Base-by-base conservation (phyloP, 75 land plant genomes). In the Gnetum montanum region DNA sequence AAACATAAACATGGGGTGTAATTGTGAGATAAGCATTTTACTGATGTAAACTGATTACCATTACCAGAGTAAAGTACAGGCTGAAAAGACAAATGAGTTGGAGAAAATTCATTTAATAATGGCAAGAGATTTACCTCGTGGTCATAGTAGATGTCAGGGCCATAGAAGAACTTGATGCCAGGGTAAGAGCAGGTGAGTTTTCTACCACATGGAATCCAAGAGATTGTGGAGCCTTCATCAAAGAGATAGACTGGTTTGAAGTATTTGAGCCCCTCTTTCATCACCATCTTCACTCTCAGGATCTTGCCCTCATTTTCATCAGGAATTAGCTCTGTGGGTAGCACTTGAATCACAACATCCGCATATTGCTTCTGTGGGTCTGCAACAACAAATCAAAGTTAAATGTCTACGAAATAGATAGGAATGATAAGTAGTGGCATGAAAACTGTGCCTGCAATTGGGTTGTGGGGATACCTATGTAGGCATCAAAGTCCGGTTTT, bases 101-200 rank as follows among this genome's bases (percentile, higher is more conserved):
- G n/a, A n/a, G n/a, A n/a, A n/a, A n/a, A n/a, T n/a, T n/a, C n/a
- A n/a, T n/a, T n/a, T n/a, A n/a, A n/a, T n/a, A n/a, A n/a, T n/a
- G n/a, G n/a, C n/a, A n/a, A n/a, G n/a, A n/a, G n/a, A 12, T 8
- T 46, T 74, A 88, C 97, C 95, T 92, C 97, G 23, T 92, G 46
- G 48, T 65, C 70, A 58, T 60, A 92, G 70, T 92, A 92, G 43
- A 74, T 58, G 59, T 92, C 97, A 3, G 95, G 97, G 56, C 97
- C 95, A 53, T 88, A 92, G 69, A 58, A 45, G 76, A 92, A 92
- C 61, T 92, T 92, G 86, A 92, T 92, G 58, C 97, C 97, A 1
- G 97, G 97, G 78, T 92, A 92, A 2, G 97, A 92, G 62, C 97
- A 92, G 1, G 97, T 92, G n/a, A 92, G 75, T 64, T 92, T 92